phyloP scores from a whole-genome alignment of 148 eudicot species.

The Amaranthus cruentus region DNA sequence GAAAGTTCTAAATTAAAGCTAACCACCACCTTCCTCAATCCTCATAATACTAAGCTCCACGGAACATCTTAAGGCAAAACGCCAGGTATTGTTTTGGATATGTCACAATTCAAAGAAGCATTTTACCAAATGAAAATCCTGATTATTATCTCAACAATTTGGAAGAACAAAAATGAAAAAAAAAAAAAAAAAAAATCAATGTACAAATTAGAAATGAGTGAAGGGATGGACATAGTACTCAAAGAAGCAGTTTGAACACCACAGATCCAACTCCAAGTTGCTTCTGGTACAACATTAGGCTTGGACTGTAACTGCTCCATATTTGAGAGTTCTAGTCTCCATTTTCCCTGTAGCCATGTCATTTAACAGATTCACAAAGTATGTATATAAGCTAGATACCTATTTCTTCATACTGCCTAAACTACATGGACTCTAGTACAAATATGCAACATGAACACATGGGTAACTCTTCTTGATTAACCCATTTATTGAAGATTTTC shows the following conservation, averaged over 20 bases:
- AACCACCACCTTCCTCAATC: not conserved
- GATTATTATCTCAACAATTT: not conserved
- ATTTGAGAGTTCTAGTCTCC: slow-evolving; percentile 14
- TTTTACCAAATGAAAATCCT: not conserved
- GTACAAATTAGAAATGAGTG: slow-evolving; percentile 6
- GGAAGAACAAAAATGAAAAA: not conserved
- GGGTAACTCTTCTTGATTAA: not conserved
- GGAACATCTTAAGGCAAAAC: not conserved
- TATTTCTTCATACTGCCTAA: slow-evolving; percentile 1
- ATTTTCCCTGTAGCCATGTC: slow-evolving; percentile 21
- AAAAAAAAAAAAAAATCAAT: not conserved
- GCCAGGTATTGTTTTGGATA: not conserved
- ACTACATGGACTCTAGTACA: not conserved
- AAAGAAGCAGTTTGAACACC: slow-evolving; percentile 24
- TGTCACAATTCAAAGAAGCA: slow-evolving; percentile 4
- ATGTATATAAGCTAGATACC: not conserved
- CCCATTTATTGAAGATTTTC: not conserved
- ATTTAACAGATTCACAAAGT: slow-evolving; percentile 16
- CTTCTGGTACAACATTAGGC: slow-evolving; percentile 23
- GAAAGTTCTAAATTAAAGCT: not conserved
- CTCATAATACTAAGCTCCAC: not conserved
- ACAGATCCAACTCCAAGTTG: slow-evolving; percentile 24
- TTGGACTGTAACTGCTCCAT: slow-evolving; percentile 21
- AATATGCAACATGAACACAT: slow-evolving; percentile 1
- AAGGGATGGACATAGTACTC: slow-evolving; percentile 14